Conservation (phyloP, 331 rosid species). For the Dryas integrifolia region DNA sequence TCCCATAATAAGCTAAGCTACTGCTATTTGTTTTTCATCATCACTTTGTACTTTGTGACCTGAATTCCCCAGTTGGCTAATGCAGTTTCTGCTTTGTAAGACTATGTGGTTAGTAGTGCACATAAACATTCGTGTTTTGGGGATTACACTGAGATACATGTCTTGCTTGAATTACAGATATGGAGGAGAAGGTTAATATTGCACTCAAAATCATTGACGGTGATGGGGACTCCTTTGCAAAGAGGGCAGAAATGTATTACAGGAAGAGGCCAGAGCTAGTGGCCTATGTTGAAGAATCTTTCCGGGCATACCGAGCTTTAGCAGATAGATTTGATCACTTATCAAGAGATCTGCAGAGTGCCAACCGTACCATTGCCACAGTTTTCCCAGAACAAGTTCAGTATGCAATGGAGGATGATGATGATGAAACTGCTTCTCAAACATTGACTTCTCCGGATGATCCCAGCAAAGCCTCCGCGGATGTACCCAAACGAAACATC, state of each 20-base stretch:
- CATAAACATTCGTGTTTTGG: not conserved
- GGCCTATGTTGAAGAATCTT: conserved; percentile 66
- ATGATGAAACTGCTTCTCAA: conserved; percentile 36
- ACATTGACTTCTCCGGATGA: conserved; percentile 26
- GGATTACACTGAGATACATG: conserved; percentile 10
- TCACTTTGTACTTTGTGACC: not conserved
- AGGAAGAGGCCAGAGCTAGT: conserved; percentile 73
- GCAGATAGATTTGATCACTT: conserved; percentile 77
- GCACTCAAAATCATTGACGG: conserved; percentile 66
- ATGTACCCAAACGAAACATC: conserved; percentile 33
- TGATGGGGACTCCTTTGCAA: conserved; percentile 78
- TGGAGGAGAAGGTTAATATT: conserved; percentile 69
- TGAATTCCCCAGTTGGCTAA: not conserved
- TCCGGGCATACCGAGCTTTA: conserved; percentile 65
- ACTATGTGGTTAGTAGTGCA: not conserved
- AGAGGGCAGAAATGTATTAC: conserved; percentile 96
- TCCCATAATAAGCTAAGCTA: not conserved
- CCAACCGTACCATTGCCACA: conserved; percentile 80
- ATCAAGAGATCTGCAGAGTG: conserved; percentile 79
- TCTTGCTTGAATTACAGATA: conserved; percentile 46
- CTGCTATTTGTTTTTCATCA: not conserved
- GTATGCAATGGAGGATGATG: conserved; percentile 63
- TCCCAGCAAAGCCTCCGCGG: conserved; percentile 7
- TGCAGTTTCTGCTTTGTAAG: not conserved
- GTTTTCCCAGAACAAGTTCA: conserved; percentile 69